Evolutionary conservation across 805 yeast genomes (phyloP).

Genomic region (Brettanomyces anomalus): DNA sequence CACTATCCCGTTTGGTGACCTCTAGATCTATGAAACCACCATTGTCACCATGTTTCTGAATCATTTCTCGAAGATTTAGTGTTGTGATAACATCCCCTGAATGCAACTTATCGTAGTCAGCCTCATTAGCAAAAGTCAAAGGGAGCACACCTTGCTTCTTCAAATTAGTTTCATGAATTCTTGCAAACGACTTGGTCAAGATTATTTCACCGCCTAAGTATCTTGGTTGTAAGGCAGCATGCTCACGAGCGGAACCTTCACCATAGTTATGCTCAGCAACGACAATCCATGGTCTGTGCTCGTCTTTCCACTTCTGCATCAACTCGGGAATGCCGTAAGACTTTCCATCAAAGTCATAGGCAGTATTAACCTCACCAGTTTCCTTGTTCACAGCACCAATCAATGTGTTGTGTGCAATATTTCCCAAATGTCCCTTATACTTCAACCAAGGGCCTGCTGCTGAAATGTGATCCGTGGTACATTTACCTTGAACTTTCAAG

Average conservation of each 20-base stretch:
- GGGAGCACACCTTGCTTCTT: conserved; percentile 98
- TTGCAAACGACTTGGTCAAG: conserved; percentile 89
- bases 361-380: conserved; percentile 91
- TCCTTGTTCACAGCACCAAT: conserved; percentile 97
- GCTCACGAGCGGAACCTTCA: conserved; percentile 99
- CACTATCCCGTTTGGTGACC: conserved; percentile 63
- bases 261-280: conserved; percentile 98
- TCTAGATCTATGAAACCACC: conserved; percentile 71
- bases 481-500: conserved; percentile 92
- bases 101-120: conserved; percentile 74
- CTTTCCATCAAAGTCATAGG: conserved; percentile 77
- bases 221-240: conserved; percentile 93
- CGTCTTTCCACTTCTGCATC: conserved; percentile 92
- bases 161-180: conserved; percentile 96
- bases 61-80: conserved; percentile 62
- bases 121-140: conserved; percentile 80
- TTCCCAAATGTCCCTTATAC: conserved; percentile 95
- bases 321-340: conserved; percentile 83
- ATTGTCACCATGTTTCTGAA: conserved; percentile 75
- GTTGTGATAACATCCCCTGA: conserved; percentile 78
- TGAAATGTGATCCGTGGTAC: conserved; percentile 97
- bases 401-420: conserved; percentile 88
- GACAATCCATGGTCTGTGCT: conserved; percentile 81
- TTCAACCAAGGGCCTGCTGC: conserved; percentile 99
- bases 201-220: conserved; percentile 88